A percentile compares a stretch with the other conserved stretches of the same genome.
These are phyloP conservation scores for Niveomyces coronatus DNA, from an alignment of 2,329 filamentous ascomycete species.

Conservation along the genomic window DNA sequence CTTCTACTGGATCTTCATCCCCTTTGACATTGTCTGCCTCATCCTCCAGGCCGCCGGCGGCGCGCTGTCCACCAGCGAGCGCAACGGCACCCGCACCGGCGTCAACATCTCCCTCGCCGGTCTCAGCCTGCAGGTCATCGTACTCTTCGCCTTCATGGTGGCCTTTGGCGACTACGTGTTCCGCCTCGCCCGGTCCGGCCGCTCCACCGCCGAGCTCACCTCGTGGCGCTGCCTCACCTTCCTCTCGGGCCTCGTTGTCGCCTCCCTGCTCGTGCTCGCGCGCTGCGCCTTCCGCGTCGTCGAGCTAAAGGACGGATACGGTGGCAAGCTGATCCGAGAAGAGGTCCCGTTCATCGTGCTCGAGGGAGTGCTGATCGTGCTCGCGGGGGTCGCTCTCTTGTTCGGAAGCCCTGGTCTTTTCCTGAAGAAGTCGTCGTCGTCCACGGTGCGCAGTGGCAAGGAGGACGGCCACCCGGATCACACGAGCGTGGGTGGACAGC, in stretches of 20 bases:
- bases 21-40: conserved; percentile 46
- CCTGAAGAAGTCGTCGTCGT: conserved; percentile 18
- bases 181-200: conserved; percentile 27
- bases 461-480: too few species aligned
- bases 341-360: conserved; percentile 25
- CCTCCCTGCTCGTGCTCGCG: conserved; percentile 50
- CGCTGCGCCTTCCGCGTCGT: conserved; percentile 55
- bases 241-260: conserved; percentile 38
- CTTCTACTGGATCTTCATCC: conserved; percentile 41
- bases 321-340: conserved; percentile 41
- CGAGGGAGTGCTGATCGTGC: conserved; percentile 20
- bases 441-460: neutral
- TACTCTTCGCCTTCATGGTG: conserved; percentile 40
- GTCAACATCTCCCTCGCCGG: conserved; percentile 36
- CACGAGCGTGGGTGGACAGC: too few species aligned
- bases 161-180: conserved; percentile 40
- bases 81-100: conserved; percentile 28
- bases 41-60: conserved; percentile 47
- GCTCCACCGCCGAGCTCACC: conserved; percentile 13
- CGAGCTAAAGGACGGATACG: conserved; percentile 55
- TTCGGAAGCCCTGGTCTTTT: conserved; percentile 33
- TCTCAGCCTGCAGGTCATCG: conserved; percentile 47
- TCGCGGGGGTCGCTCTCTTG: conserved; percentile 27
- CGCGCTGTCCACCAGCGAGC: conserved; percentile 33
- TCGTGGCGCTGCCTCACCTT: conserved; percentile 31